Base-by-base conservation (phyloP, 352 stramenopile genomes). In the Pythium dissimile region DNA sequence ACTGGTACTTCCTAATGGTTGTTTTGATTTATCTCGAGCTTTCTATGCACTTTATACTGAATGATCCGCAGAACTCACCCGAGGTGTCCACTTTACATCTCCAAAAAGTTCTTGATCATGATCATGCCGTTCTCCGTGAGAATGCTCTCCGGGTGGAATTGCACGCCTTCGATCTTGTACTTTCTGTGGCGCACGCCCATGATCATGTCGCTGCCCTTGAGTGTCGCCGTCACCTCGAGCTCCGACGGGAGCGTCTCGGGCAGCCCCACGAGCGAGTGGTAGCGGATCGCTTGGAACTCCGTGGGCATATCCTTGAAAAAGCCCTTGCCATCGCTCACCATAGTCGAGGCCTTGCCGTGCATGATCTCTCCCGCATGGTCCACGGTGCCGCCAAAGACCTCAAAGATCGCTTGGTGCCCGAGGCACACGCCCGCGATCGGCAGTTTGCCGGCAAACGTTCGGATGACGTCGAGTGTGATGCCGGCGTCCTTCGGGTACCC, bases 131-230 rank as follows among this genome's bases (percentile, higher is more conserved):
- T 77, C 35, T 92, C 72, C 4, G 86, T 95, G 44, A 92, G 70
- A 52, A 95, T 94, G 55, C 83, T 94, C 54, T 95, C 86, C 0
- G 86, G 86, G 69, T 95, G 86, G 67, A 95, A 95, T 66, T 95
- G 86, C 59, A 92, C 88, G 52, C 84, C 86, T 61, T 95, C 84
- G 41, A 95, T 72, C 59, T 90, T 88, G 68, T 79, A 81, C 74
- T 84, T 75, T 58, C 89, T 92, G 78, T 95, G 86, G 30, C 86
- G 80, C 51, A 95, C 82, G 38, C 84, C 86, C 83, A 94, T 94
- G 69, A 95, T 95, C 79, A 95, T 94, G 57, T 86, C 62, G 30
- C 78, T 89, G 42, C 71, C 84, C 63, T 90, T 89, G 34, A 92
- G 71, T 45, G 83, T 92, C 21, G 83, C 79, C 30, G 85, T 93